These are phyloP conservation scores for Arthrobotrys megalospora DNA, from an alignment of 2,329 filamentous ascomycete genomes.

Conservation along the genomic window DNA sequence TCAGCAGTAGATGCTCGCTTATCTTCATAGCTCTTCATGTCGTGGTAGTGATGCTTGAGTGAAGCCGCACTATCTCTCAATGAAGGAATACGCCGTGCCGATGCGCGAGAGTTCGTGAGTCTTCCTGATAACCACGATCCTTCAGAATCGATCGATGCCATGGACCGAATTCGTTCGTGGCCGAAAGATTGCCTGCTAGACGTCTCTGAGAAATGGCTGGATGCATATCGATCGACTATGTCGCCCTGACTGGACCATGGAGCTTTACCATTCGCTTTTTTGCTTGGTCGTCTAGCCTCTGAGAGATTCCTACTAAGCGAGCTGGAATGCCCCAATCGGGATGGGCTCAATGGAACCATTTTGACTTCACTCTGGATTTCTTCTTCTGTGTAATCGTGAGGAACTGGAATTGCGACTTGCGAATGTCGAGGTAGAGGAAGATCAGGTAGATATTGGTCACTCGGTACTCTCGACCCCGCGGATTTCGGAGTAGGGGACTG, in stretches of 20 bases:
- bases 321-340: conserved; percentile 21
- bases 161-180: conserved; percentile 70
- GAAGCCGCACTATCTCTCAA: conserved; percentile 68
- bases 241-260: conserved; percentile 45
- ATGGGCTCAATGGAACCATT: conserved; percentile 46
- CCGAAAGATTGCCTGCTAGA: conserved; percentile 52
- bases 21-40: conserved; percentile 71
- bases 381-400: conserved; percentile 43
- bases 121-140: conserved; percentile 94
- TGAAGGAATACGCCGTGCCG: conserved; percentile 69
- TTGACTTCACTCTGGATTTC: conserved; percentile 33
- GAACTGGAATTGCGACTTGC: conserved; percentile 52
- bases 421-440: conserved; percentile 41
- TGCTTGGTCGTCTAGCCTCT: conserved; percentile 44
- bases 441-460: conserved; percentile 49
- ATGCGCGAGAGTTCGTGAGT: conserved; percentile 69
- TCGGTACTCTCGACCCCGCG: conserved; percentile 46
- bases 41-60: conserved; percentile 69
- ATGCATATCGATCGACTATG: conserved; percentile 44
- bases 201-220: conserved; percentile 54
- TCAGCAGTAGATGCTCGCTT: conserved; percentile 78
- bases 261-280: conserved; percentile 38
- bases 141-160: conserved; percentile 95
- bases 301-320: conserved; percentile 50
- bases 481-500: conserved; percentile 53